Evolutionary conservation across 345 rosid species (phyloP), one percentile per base, ranked within the genome.

Genomic region (Alliaria petiolata): DNA sequence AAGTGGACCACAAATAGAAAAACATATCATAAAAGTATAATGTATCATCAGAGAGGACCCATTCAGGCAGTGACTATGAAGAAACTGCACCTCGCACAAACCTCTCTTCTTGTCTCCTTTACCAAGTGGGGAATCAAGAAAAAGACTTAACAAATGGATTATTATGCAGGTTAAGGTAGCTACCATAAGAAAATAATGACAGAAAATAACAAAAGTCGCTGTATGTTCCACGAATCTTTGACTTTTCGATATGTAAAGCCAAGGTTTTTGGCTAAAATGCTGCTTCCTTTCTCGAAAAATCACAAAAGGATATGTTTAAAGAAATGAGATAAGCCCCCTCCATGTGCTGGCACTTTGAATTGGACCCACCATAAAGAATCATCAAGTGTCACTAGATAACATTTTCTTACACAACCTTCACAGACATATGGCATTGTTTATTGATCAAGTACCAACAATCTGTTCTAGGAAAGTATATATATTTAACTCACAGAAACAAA

Each of bases 131-230:
- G 62, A 30, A 12, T 33, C 16, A 53, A 16, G 71, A 67, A 51
- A 66, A 13, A 65, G 60, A 36, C 46, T 20, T 36, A 3, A 16
- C 45, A 50, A 22, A 50, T 5, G 9, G 26, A 50, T 25, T 36
- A 36, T 10, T 36, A 66, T 65, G 70, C 35, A 65, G 49, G 26
- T 65, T 51, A 65, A 52, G 50, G 58, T 22, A 26, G 60, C 70
- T 50, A 51, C 57, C 57, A 50, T 26, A 14, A 4, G n/a, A n/a
- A 12, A 51, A 51, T 33, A 51, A 51, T 51, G 57, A 26, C 19
- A 51, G 11, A 51, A 51, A 51, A 34, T 17, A 26, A 22, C 58
- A 15, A 65, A 65, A 36, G 36, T 49, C 19, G 57, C n/a, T 49
- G 57, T 35, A 22, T 3, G 58, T 65, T 65, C 59, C 70, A 50